Evolutionary conservation across 2,329 filamentous ascomycete species (phyloP), one percentile per base, ranked within the genome.

Genomic region (Trichoderma breve): DNA sequence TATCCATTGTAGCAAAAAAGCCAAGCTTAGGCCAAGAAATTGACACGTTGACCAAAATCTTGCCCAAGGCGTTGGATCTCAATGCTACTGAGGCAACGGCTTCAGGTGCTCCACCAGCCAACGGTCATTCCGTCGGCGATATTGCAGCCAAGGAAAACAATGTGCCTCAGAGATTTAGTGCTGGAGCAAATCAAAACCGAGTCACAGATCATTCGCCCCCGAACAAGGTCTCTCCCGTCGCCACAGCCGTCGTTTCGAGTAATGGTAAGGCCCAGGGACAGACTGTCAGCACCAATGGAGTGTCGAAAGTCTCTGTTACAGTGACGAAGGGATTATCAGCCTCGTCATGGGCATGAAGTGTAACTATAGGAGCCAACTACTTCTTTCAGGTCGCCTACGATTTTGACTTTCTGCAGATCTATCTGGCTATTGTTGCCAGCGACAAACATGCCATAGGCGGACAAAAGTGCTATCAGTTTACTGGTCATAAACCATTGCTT

Each of bases 1-100:
- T 75, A 26, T 70, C 74, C 14, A 61, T 77, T 11, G 26, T 73
- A 8, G 53, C 55, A 12, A 63, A 64, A 24, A 71, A 67, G 32
- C 53, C 61, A 8, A 71, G 18, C 2, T 26, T 55, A 2, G 65
- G 51, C 3, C 66, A 57, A 15, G 66, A 72, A 11, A 39, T 58
- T 18, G 51, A 66, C 3, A 55, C 63, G 1, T 9, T 71, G 15
- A 21, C 71, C 6, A 12, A 58, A 4, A 62, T 55, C 1, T 30
- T 72, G n/a, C 53, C 71, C 8, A 60, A 51, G 15, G 28, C 60
- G 4, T 60, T 72, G 71, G 55, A 72, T n/a, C 47, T 72, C 1
- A 72, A 69, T 14, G 71, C 32, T 12, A 6, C 43, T n/a, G 69
- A 9, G n/a, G 18, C 30, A 6, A 5, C 30, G 15, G 6, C 67